These are phyloP conservation scores for Trichoderma parareesei DNA, from an alignment of 495 filamentous ascomycete species.

Conservation along the genomic window DNA sequence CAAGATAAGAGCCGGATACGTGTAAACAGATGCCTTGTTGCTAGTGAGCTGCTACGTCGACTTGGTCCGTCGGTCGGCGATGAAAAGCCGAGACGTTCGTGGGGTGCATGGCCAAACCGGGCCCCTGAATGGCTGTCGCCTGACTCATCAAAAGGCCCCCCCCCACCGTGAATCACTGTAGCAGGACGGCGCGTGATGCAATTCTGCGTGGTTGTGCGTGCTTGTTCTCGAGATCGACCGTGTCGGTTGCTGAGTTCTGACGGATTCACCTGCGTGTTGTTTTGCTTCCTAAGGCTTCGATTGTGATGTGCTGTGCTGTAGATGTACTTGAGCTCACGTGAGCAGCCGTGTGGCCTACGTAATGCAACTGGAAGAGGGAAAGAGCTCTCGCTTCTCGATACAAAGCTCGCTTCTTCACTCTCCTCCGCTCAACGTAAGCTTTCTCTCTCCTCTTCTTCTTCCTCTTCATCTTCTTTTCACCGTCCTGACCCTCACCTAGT, in stretches of 20 bases:
- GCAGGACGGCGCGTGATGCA: constrained; percentile 1
- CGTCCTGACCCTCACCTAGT: no score
- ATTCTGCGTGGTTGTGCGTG: constrained; percentile 1
- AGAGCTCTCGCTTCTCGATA: no score
- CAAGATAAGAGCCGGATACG: no score
- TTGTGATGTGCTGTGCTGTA: no score
- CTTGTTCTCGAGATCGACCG: background rate
- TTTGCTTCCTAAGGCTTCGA: background rate
- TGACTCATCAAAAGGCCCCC: background rate
- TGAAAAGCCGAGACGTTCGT: constrained; percentile 8
- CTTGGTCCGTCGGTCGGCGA: background rate
- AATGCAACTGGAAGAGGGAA: no score
- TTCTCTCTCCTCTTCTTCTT: no score
- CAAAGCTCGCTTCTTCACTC: no score
- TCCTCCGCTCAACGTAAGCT: no score
- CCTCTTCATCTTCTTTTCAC: no score
- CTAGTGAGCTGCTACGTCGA: background rate
- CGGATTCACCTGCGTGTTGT: background rate
- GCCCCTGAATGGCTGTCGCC: constrained; percentile 9
- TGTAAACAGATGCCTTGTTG: no score
- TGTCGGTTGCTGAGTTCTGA: background rate
- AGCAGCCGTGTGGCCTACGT: no score
- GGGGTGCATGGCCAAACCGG: background rate
- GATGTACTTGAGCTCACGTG: no score
- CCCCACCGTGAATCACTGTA: constrained; percentile 8